phyloP scores from a whole-genome alignment of 1,139 yeast species.

The Sporopachydermia cereana region DNA sequence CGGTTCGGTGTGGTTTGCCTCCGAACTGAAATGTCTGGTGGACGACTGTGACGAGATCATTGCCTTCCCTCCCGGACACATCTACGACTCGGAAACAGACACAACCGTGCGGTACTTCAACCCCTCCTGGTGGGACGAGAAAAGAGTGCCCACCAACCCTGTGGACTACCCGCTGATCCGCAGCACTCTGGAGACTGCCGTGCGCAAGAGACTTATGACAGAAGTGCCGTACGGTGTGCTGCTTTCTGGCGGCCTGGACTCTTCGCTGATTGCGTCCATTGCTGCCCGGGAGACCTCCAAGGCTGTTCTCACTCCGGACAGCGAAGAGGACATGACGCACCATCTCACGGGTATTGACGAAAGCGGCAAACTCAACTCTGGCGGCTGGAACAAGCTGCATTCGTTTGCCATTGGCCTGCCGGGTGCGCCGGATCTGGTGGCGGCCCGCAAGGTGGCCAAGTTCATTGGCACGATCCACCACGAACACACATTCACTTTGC shows the following conservation, averaged over 20 bases:
- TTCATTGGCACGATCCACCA: constrained; percentile 94
- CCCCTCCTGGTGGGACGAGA: constrained; percentile 91
- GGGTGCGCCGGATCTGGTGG: constrained; percentile 93
- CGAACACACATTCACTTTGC: constrained; percentile 91
- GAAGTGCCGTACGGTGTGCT: constrained; percentile 98
- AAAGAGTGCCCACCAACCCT: constrained; percentile 57
- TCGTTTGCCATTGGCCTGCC: constrained; percentile 96
- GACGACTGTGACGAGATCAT: constrained; percentile 88
- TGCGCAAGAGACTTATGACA: constrained; percentile 97
- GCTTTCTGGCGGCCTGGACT: constrained; percentile 93
- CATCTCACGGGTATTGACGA: constrained; percentile 89
- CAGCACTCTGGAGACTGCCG: constrained; percentile 81
- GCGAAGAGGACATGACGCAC: constrained; percentile 37
- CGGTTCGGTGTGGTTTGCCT: constrained; percentile 75
- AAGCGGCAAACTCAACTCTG: constrained; percentile 63
- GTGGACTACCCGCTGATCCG: constrained; percentile 66
- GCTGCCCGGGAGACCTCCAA: constrained; percentile 91
- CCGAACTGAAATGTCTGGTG: constrained; percentile 85
- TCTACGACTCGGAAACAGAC: constrained; percentile 86
- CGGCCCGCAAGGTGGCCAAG: constrained; percentile 93
- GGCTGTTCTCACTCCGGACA: constrained; percentile 41
- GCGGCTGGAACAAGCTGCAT: constrained; percentile 80
- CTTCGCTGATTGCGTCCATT: constrained; percentile 90
- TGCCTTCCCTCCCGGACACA: constrained; percentile 98
- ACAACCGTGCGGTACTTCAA: constrained; percentile 74